A percentile compares a stretch with the other conserved stretches of the same genome.
Conservation (phyloP, 306 rosid genomes). For the Gastrolobium bilobum region DNA sequence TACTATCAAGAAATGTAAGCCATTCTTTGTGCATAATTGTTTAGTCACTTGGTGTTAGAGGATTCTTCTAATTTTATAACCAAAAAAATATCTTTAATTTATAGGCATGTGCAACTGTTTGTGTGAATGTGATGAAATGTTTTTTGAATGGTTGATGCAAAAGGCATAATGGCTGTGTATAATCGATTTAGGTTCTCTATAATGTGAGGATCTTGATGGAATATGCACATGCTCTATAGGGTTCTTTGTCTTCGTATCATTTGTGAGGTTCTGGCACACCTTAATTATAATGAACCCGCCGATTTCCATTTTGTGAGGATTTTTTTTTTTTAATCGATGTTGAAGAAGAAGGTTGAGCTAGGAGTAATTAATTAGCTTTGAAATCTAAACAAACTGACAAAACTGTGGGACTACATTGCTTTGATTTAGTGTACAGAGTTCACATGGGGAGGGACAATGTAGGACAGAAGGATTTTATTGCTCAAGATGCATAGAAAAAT, state of each 20-base stretch:
- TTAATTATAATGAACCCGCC: constrained; percentile 36
- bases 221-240: constrained; percentile 31
- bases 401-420: constrained; percentile 51
- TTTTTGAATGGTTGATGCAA: constrained; percentile 17
- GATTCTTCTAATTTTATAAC: constrained; percentile 15
- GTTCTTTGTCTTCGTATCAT: constrained; percentile 27
- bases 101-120: constrained; percentile 37
- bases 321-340: background rate
- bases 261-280: constrained; percentile 34
- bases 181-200: background rate
- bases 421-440: constrained; percentile 45
- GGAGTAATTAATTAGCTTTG: constrained; percentile 38
- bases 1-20: constrained; percentile 55
- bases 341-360: constrained; percentile 46
- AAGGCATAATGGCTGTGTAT: constrained; percentile 16
- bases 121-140: constrained; percentile 15
- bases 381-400: constrained; percentile 40
- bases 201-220: constrained; percentile 7
- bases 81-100: background rate
- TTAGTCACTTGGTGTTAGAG: background rate
- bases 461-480: constrained; percentile 47
- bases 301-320: background rate
- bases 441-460: constrained; percentile 58
- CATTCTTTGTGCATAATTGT: background rate
- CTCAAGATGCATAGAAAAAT: constrained; percentile 34